phyloP scores from a whole-genome alignment of 148 eudicot species.

The Fagopyrum esculentum region DNA sequence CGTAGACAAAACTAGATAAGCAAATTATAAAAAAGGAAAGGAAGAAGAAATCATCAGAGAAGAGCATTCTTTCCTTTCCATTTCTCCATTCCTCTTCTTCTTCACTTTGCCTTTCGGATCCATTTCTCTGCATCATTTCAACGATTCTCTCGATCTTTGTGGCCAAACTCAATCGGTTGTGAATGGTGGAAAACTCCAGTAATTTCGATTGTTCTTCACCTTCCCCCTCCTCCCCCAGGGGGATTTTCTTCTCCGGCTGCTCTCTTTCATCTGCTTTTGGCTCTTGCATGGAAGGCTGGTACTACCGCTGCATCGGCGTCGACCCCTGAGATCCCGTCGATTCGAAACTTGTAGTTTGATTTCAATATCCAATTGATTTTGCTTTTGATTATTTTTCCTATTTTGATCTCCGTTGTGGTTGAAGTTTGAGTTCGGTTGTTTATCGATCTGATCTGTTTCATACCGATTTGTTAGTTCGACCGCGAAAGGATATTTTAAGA shows the following conservation, averaged over 20 bases:
- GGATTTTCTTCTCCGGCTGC: conserved; percentile 13
- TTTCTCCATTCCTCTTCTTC: background rate
- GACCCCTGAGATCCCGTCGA: conserved; percentile 21
- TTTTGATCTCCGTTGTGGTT: background rate
- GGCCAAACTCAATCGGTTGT: conserved; percentile 14
- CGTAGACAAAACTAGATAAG: background rate
- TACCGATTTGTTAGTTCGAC: background rate
- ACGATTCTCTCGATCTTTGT: background rate
- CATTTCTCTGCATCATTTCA: background rate
- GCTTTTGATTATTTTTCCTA: background rate
- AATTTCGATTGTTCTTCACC: conserved; percentile 15
- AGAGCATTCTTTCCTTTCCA: background rate
- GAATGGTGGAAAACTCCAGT: conserved; percentile 27
- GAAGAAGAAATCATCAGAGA: background rate
- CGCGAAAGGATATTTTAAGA: background rate
- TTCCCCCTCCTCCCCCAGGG: conserved; percentile 12
- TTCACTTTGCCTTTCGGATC: conserved; percentile 8
- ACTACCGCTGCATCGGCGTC: conserved; percentile 45
- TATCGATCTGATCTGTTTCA: background rate
- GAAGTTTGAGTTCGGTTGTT: background rate
- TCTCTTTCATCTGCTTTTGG: conserved; percentile 27
- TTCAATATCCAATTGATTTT: background rate
- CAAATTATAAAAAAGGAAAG: background rate
- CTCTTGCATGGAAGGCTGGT: conserved; percentile 56
- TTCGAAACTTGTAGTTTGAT: background rate